A percentile compares a stretch with the other conserved stretches of the same genome.
Conservation (phyloP, 768 basidiomycete species). For the Boletus edulis region DNA sequence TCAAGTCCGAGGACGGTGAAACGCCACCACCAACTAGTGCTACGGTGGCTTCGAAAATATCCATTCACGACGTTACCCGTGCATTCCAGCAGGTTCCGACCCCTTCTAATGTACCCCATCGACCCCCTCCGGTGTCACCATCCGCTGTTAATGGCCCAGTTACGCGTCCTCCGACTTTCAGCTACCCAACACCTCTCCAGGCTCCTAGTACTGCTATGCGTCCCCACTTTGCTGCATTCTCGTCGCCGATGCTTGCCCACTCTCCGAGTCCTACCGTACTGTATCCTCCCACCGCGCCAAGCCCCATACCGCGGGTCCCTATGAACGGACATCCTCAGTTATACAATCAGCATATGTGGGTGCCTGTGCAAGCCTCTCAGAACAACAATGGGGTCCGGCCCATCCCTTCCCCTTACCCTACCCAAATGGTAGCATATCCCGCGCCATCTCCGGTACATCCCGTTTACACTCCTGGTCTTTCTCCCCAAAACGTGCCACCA, state of each 20-base stretch:
- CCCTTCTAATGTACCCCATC: slow-evolving; percentile 48
- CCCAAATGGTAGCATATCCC: slow-evolving; percentile 65
- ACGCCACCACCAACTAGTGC: slow-evolving; percentile 67
- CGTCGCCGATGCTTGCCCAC: slow-evolving; percentile 70
- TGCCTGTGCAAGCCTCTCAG: slow-evolving; percentile 49
- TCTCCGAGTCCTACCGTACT: slow-evolving; percentile 66
- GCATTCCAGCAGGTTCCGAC: slow-evolving; percentile 86
- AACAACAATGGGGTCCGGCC: slow-evolving; percentile 54
- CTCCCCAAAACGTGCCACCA: slow-evolving; percentile 36
- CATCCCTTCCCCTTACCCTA: slow-evolving; percentile 56
- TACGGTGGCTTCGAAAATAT: slow-evolving; percentile 67
- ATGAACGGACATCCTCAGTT: slow-evolving; percentile 60
- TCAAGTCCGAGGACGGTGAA: slow-evolving; percentile 83
- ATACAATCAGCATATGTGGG: slow-evolving; percentile 67
- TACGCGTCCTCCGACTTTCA: slow-evolving; percentile 27
- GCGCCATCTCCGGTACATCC: slow-evolving; percentile 45
- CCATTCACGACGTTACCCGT: slow-evolving; percentile 76
- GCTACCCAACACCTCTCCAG: slow-evolving; percentile 39
- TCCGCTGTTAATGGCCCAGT: slow-evolving; percentile 37
- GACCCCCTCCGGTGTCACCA: slow-evolving; percentile 49
- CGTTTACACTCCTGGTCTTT: slow-evolving; percentile 46
- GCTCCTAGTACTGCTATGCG: slow-evolving; percentile 49
- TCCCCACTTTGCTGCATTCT: slow-evolving; percentile 55
- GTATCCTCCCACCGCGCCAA: slow-evolving; percentile 61
- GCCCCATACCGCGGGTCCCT: slow-evolving; percentile 63